Percentiles rank a stretch among this genome's conserved stretches.
These are phyloP conservation scores for Leishmania turanica DNA, from an alignment of 208 protist species.

Conservation along the genomic window DNA sequence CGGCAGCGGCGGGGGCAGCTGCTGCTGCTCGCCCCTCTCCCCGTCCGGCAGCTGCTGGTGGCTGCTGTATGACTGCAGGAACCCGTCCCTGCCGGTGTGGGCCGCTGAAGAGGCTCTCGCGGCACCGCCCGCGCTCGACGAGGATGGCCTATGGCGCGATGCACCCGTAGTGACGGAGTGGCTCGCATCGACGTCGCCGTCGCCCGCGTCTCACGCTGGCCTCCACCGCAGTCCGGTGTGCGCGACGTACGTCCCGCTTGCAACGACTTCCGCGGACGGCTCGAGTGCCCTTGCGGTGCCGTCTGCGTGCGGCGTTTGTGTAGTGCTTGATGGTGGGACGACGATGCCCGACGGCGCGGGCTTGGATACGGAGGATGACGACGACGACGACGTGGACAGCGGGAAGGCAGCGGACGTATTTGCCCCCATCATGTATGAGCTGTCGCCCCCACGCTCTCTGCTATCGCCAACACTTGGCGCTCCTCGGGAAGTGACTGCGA, in stretches of 20 bases:
- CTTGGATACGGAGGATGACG: background rate
- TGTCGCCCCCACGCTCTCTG: conserved; percentile 9
- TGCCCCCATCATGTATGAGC: conserved; percentile 15
- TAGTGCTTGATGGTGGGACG: conserved; percentile 7
- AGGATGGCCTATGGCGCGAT: background rate
- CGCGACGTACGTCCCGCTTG: conserved; percentile 10
- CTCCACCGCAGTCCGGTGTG: conserved; percentile 1
- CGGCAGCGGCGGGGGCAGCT: background rate
- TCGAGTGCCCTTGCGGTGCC: background rate
- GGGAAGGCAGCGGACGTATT: background rate
- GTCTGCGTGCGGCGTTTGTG: background rate
- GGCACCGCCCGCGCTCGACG: background rate
- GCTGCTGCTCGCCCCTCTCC: background rate
- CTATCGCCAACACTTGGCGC: background rate
- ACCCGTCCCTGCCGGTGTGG: conserved; percentile 25
- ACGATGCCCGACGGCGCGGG: background rate
- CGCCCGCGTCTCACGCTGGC: background rate
- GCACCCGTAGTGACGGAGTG: conserved; percentile 10
- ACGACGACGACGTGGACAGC: background rate
- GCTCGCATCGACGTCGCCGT: background rate
- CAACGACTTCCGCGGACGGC: background rate
- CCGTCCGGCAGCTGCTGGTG: conserved; percentile 11
- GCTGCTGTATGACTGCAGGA: conserved; percentile 29
- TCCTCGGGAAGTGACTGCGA: background rate
- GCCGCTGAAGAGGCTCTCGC: conserved; percentile 2